These are phyloP conservation scores for Tylopilus intermedius DNA, from an alignment of 768 basidiomycete genomes.

Conservation along the genomic window DNA sequence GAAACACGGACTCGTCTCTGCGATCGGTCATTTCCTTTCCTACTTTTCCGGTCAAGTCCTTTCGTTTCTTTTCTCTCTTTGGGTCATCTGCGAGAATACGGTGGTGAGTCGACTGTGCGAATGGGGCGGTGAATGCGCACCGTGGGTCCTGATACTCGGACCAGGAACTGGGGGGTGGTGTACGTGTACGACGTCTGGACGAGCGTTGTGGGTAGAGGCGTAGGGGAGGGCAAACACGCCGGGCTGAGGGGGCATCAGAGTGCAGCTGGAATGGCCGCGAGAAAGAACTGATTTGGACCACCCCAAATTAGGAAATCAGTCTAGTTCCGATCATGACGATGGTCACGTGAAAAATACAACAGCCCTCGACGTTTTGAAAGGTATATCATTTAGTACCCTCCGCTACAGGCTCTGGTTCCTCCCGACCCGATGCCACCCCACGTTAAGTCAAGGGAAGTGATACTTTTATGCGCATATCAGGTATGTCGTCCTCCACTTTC, in stretches of 20 bases:
- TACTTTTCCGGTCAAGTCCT: conserved; percentile 63
- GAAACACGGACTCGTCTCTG: conserved; percentile 60
- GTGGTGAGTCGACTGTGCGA: conserved; percentile 24
- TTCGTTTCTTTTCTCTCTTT: conserved; percentile 63
- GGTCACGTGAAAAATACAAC: conserved; percentile 10
- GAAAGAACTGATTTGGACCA: conserved; percentile 9
- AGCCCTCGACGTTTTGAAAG: no score
- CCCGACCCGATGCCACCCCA: no score
- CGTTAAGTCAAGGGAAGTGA: no score
- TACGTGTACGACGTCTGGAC: conserved; percentile 34
- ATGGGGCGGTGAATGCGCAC: conserved; percentile 21
- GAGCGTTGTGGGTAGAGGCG: conserved; percentile 42
- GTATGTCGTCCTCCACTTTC: no score
- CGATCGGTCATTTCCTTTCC: conserved; percentile 72
- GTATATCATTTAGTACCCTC: no score
- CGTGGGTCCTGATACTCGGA: conserved; percentile 40
- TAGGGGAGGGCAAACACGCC: conserved; percentile 64
- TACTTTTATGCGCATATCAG: no score
- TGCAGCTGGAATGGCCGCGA: not conserved
- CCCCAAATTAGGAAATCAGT: conserved; percentile 17
- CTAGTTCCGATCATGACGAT: conserved; percentile 21
- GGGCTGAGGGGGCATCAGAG: conserved; percentile 61
- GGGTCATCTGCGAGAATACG: conserved; percentile 33
- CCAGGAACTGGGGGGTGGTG: conserved; percentile 41
- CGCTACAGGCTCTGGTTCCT: no score